Conservation (phyloP, 495 filamentous ascomycete species). For the Xylaria nigripes region DNA sequence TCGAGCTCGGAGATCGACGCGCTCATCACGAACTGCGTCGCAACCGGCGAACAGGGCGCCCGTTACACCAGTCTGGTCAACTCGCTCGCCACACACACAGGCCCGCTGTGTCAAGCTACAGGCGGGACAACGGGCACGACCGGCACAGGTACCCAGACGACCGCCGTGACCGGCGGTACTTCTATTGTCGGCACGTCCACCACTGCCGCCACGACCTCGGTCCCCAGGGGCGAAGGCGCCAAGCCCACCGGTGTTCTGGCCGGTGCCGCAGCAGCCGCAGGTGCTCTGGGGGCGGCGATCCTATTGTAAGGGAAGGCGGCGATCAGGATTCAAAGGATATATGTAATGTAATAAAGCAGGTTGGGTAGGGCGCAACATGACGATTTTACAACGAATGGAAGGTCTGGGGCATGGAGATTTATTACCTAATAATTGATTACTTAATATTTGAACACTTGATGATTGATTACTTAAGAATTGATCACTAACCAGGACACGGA, state of each 20-base stretch:
- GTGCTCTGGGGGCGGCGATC: conserved; percentile 11
- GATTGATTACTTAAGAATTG: too few relatives aligned
- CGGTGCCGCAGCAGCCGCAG: conserved; percentile 11
- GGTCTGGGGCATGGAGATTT: background rate
- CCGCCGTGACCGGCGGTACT: background rate
- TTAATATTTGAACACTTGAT: too few relatives aligned
- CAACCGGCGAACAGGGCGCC: conserved; percentile 1
- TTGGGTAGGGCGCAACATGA: too few relatives aligned
- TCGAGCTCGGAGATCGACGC: conserved; percentile 7
- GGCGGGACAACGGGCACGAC: background rate
- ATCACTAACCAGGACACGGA: too few relatives aligned
- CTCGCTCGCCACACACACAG: conserved; percentile 1
- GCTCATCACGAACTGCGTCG: conserved; percentile 10
- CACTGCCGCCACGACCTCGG: background rate
- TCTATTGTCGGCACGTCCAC: background rate
- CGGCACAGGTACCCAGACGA: background rate
- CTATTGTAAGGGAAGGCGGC: conserved; percentile 11
- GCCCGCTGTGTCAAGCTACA: background rate
- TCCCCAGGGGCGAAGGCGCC: background rate
- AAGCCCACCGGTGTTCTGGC: conserved; percentile 10
- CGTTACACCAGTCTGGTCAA: conserved; percentile 2
- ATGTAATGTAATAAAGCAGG: too few relatives aligned
- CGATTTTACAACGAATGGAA: background rate
- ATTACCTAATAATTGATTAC: background rate
- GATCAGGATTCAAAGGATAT: background rate